A percentile compares a stretch with the other conserved stretches of the same genome.
Conservation (phyloP, 805 yeast species). For the Metschnikowia arizonensis region DNA sequence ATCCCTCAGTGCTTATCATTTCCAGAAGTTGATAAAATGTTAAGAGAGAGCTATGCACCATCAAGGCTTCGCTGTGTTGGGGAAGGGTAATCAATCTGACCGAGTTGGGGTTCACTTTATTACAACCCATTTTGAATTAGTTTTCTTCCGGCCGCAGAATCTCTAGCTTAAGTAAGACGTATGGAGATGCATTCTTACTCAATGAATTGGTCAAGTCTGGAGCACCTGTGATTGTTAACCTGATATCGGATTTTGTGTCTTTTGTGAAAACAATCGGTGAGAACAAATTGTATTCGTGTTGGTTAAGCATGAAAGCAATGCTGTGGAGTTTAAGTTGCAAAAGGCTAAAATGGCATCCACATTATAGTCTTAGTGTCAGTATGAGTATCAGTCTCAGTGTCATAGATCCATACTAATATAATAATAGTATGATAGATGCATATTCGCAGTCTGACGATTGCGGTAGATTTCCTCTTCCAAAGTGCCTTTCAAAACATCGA, state of each 20-base stretch:
- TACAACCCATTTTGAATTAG: constrained; percentile 88
- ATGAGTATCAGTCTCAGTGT: no score
- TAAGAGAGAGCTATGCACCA: constrained; percentile 92
- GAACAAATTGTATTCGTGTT: constrained; percentile 54
- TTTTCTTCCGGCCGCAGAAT: constrained; percentile 79
- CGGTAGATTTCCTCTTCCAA: constrained; percentile 66
- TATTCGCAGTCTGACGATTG: constrained; percentile 21
- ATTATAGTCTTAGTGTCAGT: no score
- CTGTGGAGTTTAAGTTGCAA: constrained; percentile 12
- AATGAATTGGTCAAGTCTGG: constrained; percentile 85
- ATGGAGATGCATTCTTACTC: constrained; percentile 57
- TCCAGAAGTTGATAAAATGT: constrained; percentile 89
- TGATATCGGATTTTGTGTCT: constrained; percentile 43
- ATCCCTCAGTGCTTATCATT: constrained; percentile 97
- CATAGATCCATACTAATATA: no score
- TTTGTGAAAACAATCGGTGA: constrained; percentile 38
- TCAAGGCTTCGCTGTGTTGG: constrained; percentile 82
- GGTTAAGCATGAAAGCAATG: constrained; percentile 16
- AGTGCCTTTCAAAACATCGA: constrained; percentile 58
- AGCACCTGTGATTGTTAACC: constrained; percentile 66
- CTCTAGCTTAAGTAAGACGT: constrained; percentile 43
- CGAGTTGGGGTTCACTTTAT: constrained; percentile 37
- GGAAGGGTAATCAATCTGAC: constrained; percentile 49
- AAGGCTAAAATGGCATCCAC: constrained; percentile 30
- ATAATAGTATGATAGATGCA: no score